Percentiles rank a stretch among this genome's conserved stretches.
These are phyloP conservation scores for Russula sp. DNA, from an alignment of 768 basidiomycete species.

Conservation along the genomic window DNA sequence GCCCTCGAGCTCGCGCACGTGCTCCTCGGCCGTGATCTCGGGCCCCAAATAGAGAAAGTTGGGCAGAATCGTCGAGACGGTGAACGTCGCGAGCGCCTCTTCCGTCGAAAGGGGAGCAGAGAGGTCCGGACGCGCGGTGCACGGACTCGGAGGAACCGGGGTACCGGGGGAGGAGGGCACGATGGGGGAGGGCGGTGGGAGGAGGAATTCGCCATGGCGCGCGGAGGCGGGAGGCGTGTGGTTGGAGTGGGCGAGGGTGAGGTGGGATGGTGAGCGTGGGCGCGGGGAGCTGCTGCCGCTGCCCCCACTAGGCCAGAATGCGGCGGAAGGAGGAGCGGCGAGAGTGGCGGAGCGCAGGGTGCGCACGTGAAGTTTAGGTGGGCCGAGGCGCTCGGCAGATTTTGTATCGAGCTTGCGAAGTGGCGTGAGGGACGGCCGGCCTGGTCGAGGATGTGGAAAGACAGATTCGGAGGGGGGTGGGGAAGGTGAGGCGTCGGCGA, in stretches of 20 bases:
- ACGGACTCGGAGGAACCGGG: slow-evolving; percentile 48
- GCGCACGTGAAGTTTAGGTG: slow-evolving; percentile 57
- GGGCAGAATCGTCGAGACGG: slow-evolving; percentile 88
- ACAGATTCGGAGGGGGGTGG: slow-evolving; percentile 60
- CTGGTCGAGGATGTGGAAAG: slow-evolving; percentile 47
- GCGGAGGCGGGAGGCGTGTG: slow-evolving; percentile 52
- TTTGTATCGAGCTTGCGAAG: slow-evolving; percentile 58
- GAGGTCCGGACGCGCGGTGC: slow-evolving; percentile 57
- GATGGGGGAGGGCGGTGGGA: slow-evolving; percentile 31
- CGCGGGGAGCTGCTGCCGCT: slow-evolving; percentile 23
- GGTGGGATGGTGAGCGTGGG: slow-evolving; percentile 51
- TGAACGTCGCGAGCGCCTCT: slow-evolving; percentile 60
- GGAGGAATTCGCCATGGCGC: slow-evolving; percentile 37
- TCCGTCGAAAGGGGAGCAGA: slow-evolving; percentile 56
- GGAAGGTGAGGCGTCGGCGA: slow-evolving; percentile 49
- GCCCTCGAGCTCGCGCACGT: slow-evolving; percentile 65
- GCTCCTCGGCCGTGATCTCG: slow-evolving; percentile 67
- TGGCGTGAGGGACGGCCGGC: slow-evolving; percentile 58
- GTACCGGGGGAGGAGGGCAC: slow-evolving; percentile 36
- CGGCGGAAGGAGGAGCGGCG: slow-evolving; percentile 40
- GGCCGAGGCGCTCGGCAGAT: slow-evolving; percentile 45
- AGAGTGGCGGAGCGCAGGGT: slow-evolving; percentile 58
- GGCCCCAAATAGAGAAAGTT: slow-evolving; percentile 89
- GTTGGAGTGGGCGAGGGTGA: slow-evolving; percentile 54
- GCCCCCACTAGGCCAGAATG: slow-evolving; percentile 12